Evolutionary conservation across 768 basidiomycete species (phyloP), one percentile per base, ranked within the genome.

Genomic region (Suillus americanus): DNA sequence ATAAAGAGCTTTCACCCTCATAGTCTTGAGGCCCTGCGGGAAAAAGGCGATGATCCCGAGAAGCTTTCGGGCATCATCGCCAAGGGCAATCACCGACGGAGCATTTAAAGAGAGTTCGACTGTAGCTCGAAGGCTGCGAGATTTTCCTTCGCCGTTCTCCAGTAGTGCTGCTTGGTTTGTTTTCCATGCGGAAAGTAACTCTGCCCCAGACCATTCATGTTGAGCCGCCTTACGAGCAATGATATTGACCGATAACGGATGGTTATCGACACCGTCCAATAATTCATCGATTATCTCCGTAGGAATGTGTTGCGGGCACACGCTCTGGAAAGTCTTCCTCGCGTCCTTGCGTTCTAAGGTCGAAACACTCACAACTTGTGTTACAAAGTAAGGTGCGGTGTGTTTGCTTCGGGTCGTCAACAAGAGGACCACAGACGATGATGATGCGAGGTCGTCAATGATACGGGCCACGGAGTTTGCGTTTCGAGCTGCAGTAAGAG

Each of bases 1-100:
- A 25, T 6, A 43, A 51, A 35, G 50, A 33, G 12, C 40, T 37
- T 63, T 45, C 28, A 33, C 30, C 18, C 51, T 53, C 28, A 10
- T 30, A 30, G 51, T 12, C 2, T 30, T 10, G 30, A 63, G 33
- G n/a, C 62, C 62, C 45, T 63, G 62, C 23, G 62, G 62, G 8
- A 63, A 43, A 20, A 63, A 54, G 18, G 62, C 55, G n/a, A 56
- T 30, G 51, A 63, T 56, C 30, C 25, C 55, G 35, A 63, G 43
- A n/a, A 54, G 40, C 30, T 35, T 40, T 45, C 54, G 37, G 45
- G 54, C 40, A 40, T 63, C 55, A 45, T 30, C 40, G n/a, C 54
- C 41, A 54, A 57, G 41, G 14, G 38, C 37, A n/a, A 28, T 46
- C 43, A 43, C 25, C 7, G 56, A 37, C 3, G 46, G 61, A 35